Percentiles rank a stretch among this genome's conserved stretches.
Conservation (phyloP, 805 yeast species). For the Myxozyma udenii region DNA sequence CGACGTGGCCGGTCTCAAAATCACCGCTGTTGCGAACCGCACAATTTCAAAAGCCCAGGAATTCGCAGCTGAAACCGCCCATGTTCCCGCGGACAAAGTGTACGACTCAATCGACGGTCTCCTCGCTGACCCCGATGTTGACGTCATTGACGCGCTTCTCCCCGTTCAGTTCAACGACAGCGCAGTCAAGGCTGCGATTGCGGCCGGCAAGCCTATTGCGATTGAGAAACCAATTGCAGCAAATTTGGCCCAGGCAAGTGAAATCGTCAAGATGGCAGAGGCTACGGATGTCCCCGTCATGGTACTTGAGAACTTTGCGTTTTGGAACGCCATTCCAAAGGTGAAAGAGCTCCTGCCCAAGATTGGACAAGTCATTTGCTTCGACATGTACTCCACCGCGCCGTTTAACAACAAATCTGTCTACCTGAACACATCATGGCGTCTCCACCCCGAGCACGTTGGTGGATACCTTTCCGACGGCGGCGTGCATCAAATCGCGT, state of each 20-base stretch:
- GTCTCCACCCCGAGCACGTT: constrained; percentile 83
- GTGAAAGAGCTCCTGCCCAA: constrained; percentile 58
- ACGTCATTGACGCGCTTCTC: constrained; percentile 76
- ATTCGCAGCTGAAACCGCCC: constrained; percentile 63
- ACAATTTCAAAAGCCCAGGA: constrained; percentile 76
- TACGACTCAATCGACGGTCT: constrained; percentile 63
- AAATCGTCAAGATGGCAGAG: constrained; percentile 66
- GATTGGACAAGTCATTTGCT: constrained; percentile 59
- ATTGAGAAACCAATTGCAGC: constrained; percentile 95
- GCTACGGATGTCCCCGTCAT: constrained; percentile 64
- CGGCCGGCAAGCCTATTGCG: constrained; percentile 70
- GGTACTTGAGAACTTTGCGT: constrained; percentile 85
- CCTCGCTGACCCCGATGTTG: constrained; percentile 62
- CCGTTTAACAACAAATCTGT: constrained; percentile 49
- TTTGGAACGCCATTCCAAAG: constrained; percentile 54
- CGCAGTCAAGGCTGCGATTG: constrained; percentile 66
- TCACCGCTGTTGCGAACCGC: constrained; percentile 76
- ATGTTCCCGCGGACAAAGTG: constrained; percentile 48
- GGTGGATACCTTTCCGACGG: constrained; percentile 83
- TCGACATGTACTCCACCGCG: constrained; percentile 46
- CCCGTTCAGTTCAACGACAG: constrained; percentile 82
- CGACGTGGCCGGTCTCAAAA: constrained; percentile 51
- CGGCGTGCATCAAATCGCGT: constrained; percentile 92
- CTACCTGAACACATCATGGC: constrained; percentile 71
- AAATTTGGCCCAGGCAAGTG: constrained; percentile 70